Conservation (phyloP, 148 eudicot genomes). For the Spergularia marina region DNA sequence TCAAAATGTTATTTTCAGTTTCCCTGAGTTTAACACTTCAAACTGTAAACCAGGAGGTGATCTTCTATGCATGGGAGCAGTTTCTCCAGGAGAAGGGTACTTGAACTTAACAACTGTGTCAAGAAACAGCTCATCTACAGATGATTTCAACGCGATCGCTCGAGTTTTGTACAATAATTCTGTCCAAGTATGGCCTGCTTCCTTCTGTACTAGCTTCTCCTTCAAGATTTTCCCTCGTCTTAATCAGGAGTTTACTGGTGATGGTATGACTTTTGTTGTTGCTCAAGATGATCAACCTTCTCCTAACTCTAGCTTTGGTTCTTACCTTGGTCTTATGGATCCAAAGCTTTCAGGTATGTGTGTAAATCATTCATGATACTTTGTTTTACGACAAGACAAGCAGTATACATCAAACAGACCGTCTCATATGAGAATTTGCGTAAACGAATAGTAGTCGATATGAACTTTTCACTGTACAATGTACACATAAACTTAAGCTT, state of each 20-base stretch:
- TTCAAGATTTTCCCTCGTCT: slow-evolving; percentile 32
- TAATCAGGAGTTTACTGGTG: slow-evolving; percentile 33
- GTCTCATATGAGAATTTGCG: too few relatives aligned
- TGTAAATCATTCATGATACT: background rate
- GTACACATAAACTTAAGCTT: too few relatives aligned
- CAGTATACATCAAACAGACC: too few relatives aligned
- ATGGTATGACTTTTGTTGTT: slow-evolving; percentile 65
- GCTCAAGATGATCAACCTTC: slow-evolving; percentile 55
- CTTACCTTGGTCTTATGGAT: slow-evolving; percentile 56
- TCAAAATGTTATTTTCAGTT: slow-evolving; percentile 28
- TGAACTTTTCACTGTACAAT: too few relatives aligned
- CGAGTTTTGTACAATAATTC: slow-evolving; percentile 42
- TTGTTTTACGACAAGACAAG: background rate
- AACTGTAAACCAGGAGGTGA: slow-evolving; percentile 35
- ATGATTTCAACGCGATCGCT: slow-evolving; percentile 28
- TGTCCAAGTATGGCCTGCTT: slow-evolving; percentile 55
- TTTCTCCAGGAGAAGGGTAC: slow-evolving; percentile 34
- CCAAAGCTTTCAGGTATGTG: slow-evolving; percentile 40
- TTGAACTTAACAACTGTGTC: slow-evolving; percentile 43
- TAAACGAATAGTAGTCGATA: too few relatives aligned
- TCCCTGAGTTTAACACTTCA: slow-evolving; percentile 40
- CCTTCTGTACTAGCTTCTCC: slow-evolving; percentile 52
- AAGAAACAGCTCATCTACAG: slow-evolving; percentile 15
- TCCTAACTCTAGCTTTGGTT: slow-evolving; percentile 49
- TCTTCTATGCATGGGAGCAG: slow-evolving; percentile 54